phyloP scores from a whole-genome alignment of 1,139 yeast species.

The Starmera stellimalicola region DNA sequence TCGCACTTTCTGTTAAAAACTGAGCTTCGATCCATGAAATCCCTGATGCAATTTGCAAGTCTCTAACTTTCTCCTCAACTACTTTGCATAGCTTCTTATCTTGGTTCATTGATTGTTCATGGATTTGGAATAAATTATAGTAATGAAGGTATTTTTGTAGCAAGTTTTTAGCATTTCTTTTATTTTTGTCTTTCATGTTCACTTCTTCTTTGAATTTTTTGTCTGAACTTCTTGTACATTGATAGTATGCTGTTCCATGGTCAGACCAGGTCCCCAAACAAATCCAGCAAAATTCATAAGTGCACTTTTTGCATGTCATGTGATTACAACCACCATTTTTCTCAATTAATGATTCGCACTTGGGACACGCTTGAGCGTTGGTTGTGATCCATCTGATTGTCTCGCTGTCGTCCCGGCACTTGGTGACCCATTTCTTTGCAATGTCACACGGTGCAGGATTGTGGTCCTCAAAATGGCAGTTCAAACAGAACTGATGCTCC shows the following conservation, averaged over 20 bases:
- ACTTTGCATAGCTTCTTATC: slow-evolving; percentile 56
- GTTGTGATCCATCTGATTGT: slow-evolving; percentile 86
- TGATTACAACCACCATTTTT: slow-evolving; percentile 96
- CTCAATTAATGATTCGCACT: slow-evolving; percentile 43
- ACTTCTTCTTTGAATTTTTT: slow-evolving; percentile 26
- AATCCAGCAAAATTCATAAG: slow-evolving; percentile 86
- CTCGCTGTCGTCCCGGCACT: slow-evolving; percentile 82
- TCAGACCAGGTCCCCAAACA: slow-evolving; percentile 69
- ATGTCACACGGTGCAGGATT: slow-evolving; percentile 73
- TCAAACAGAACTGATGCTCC: slow-evolving; percentile 70
- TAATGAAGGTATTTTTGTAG: slow-evolving; percentile 68
- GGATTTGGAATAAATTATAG: slow-evolving; percentile 67
- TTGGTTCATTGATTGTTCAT: slow-evolving; percentile 67
- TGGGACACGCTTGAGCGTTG: slow-evolving; percentile 78
- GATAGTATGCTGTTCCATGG: slow-evolving; percentile 61
- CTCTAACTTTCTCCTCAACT: slow-evolving; percentile 56
- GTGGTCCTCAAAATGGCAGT: slow-evolving; percentile 72
- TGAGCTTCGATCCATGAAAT: slow-evolving; percentile 90
- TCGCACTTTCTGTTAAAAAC: slow-evolving; percentile 66
- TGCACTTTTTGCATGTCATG: slow-evolving; percentile 80
- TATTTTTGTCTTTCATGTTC: slow-evolving; percentile 25
- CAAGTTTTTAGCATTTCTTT: slow-evolving; percentile 30
- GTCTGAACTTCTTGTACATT: slow-evolving; percentile 54
- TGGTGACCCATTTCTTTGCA: slow-evolving; percentile 64
- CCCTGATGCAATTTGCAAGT: slow-evolving; percentile 52